These are phyloP conservation scores for Dryas octopetala DNA, from an alignment of 306 rosid genomes.

Conservation along the genomic window DNA sequence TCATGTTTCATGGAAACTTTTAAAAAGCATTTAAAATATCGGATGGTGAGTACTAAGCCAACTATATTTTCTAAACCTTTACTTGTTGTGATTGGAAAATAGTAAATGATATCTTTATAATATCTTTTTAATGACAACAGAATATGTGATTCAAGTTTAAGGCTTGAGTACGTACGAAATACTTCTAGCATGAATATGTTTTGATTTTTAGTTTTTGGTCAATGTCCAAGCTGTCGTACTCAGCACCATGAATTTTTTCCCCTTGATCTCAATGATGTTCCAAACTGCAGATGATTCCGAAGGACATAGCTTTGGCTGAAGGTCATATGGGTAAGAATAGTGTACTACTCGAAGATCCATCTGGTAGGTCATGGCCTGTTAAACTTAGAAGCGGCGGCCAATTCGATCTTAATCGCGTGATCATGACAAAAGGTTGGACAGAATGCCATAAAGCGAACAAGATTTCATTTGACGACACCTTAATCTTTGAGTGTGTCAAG, in stretches of 20 bases:
- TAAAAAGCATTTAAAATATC: neutral
- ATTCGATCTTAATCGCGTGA: neutral
- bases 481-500: slow-evolving; percentile 9
- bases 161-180: too few relatives aligned
- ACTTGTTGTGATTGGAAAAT: neutral
- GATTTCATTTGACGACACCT: neutral
- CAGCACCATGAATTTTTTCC: too few relatives aligned
- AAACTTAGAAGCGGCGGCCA: neutral
- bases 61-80: neutral
- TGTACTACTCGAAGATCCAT: neutral
- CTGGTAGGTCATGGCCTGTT: neutral
- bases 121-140: too few relatives aligned
- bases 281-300: neutral
- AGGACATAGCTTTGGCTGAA: neutral
- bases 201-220: too few relatives aligned
- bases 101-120: neutral
- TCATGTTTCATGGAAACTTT: neutral
- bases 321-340: neutral
- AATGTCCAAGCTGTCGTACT: too few relatives aligned
- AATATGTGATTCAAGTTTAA: too few relatives aligned
- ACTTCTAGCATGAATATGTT: too few relatives aligned
- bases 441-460: slow-evolving; percentile 9
- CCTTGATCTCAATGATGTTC: neutral
- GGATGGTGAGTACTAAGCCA: slow-evolving; percentile 5
- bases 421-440: neutral